Base-by-base conservation (phyloP, 176 grass and related monocot species). In the Carex cristatella region DNA sequence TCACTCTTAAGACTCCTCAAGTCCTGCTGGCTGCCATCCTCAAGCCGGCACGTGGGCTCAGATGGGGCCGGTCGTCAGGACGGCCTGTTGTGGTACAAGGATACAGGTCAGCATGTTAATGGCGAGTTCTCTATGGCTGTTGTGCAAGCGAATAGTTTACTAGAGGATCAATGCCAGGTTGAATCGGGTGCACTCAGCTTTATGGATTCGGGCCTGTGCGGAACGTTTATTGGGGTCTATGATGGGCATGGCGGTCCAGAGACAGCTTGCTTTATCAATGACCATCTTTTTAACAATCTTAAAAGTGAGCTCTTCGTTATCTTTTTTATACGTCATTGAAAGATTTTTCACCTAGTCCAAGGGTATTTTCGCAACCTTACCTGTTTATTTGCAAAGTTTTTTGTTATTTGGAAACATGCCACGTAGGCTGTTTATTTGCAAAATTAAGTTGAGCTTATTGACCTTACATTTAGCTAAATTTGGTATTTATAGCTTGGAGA, bases 111-210 rank as follows among this genome's bases (percentile, higher is more conserved):
- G 73, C 95, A 97, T 87, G 84, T 88, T 38, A 86, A 88, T 59
- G 95, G 95, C 4, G 95, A 97, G 28, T 97, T 94, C 82, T 97
- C 95, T 49, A 97, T 97, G 91, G 95, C 95, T n/a, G 91, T 97
- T 38, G 86, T 97, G 31, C 95, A 97, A 85, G 95, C 95, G 44
- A 97, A 97, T 80, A 94, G 84, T 85, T 87, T 97, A 61, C 89
- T 97, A 7, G 95, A 97, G 87, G 95, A 97, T 60, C 95, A 97
- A 64, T 89, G 90, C 65, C 95, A 97, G 86, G 83, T 97, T 10
- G 95, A 97, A 63, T 93, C 95, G 0, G 92, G 95, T 44, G 89
- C 78, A 19, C 49, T 97, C 65, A 93, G 92, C 80, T 91, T 87
- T 79, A 66, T 91, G 23, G 95, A 97, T 42, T 87, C 91, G 54